Evolutionary conservation across 2,329 filamentous ascomycete genomes (phyloP), one percentile per base, ranked within the genome.

Genomic region (Phyllosticta citrichinensis): DNA sequence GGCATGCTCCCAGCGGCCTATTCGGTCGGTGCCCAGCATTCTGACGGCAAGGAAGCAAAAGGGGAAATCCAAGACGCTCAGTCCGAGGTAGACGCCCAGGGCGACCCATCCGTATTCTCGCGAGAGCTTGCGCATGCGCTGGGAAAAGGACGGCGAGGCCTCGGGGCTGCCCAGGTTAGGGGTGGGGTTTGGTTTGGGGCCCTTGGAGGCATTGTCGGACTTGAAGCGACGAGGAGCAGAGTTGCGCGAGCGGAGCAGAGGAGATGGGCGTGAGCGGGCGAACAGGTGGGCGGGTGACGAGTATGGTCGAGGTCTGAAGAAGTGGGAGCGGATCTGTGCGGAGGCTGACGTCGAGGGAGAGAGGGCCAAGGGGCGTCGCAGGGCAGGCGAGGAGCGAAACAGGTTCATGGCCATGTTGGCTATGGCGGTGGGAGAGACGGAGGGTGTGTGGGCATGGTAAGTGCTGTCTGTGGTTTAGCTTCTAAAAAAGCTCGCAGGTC

Each of bases 21-120:
- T 94, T 60, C 83, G 83, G 25, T 99, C 94, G 0, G 89, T 89
- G 17, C 94, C 94, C 1, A 96, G 81, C 58, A 86, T 78, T 62
- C 87, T 83, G 55, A 99, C 94, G 10, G 94, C 84, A 60, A 96
- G 76, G 77, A 96, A 99, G 76, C 93, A 97, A 71, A 97, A 89
- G 0, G 94, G 94, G 66, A 97, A 96, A 75, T 99, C 94, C 57
- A 96, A 77, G 47, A 89, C 87, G 52, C 89, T 92, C 60, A 99
- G 77, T 1, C 80, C 80, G 11, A 97, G 75, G 74, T 99, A 99
- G 14, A 99, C 89, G n/a, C 91, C 93, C 5, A 97, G 75, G 0
- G 92, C 92, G 3, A 89, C 83, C 91, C 92, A 97, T 51, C 94
- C 94, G 74, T 99, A 99, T 74, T 97, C 93, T 65, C 87, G 86